A percentile compares a stretch with the other conserved stretches of the same genome.
phyloP scores from a whole-genome alignment of 1,139 yeast genomes.

The Kurtzmaniella quercitrusa region DNA sequence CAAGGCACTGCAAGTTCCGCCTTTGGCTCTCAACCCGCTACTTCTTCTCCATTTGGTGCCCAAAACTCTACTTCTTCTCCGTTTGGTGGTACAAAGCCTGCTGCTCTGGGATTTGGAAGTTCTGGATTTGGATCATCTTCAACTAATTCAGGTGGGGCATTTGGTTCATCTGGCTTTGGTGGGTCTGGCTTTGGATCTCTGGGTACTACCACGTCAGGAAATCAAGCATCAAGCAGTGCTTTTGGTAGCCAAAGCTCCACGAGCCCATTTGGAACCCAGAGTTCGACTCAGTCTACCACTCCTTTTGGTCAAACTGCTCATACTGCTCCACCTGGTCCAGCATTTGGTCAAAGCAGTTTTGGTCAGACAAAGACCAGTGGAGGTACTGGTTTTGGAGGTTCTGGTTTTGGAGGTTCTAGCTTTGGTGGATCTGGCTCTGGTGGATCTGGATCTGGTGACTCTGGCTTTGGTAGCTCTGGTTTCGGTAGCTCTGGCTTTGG shows the following conservation, averaged over 20 bases:
- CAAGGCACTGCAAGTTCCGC: neutral
- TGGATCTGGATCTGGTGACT: slow-evolving; percentile 7
- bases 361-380: slow-evolving; percentile 8
- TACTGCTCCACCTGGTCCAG: neutral
- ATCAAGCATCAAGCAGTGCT: slow-evolving; percentile 7
- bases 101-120: slow-evolving; percentile 14
- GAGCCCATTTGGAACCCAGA: neutral
- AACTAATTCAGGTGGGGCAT: neutral
- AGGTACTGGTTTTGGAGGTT: slow-evolving; percentile 13
- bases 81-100: neutral
- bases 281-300: neutral
- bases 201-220: slow-evolving; percentile 4
- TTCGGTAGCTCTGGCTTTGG: slow-evolving; percentile 8
- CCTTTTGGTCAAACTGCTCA: neutral
- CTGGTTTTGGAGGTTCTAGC: slow-evolving; percentile 11
- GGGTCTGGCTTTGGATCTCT: slow-evolving; percentile 10
- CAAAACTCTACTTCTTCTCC: neutral
- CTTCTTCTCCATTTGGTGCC: neutral
- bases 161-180: slow-evolving; percentile 7
- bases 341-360: slow-evolving; percentile 8
- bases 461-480: slow-evolving; percentile 11
- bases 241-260: slow-evolving; percentile 8
- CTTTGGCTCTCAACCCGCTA: neutral
- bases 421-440: slow-evolving; percentile 9
- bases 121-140: slow-evolving; percentile 10